A percentile compares a stretch with the other conserved stretches of the same genome.
These are phyloP conservation scores for Xylaria bambusicola DNA, from an alignment of 495 filamentous ascomycete genomes.

Conservation along the genomic window DNA sequence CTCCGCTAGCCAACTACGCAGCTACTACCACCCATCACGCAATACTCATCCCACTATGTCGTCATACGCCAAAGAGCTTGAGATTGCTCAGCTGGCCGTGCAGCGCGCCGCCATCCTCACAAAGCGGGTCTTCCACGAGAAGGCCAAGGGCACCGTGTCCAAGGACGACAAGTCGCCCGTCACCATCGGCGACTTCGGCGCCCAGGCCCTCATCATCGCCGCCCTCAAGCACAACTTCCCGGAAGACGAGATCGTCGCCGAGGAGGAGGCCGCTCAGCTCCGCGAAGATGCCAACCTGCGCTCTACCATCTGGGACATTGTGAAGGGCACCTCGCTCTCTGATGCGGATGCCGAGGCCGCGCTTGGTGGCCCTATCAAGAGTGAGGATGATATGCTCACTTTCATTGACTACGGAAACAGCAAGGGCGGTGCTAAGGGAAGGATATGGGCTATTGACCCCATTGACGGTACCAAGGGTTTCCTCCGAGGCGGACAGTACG, in stretches of 20 bases:
- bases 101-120: slow-evolving; percentile 87
- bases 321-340: slow-evolving; percentile 68
- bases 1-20: slow-evolving; percentile 3
- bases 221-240: slow-evolving; percentile 90
- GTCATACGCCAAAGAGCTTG: slow-evolving; percentile 76
- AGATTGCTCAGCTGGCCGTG: slow-evolving; percentile 86
- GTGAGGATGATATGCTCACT: slow-evolving; percentile 75
- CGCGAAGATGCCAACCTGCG: slow-evolving; percentile 66
- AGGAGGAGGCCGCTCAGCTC: slow-evolving; percentile 85
- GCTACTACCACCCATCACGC: slow-evolving; percentile 16
- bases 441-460: slow-evolving; percentile 96
- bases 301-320: slow-evolving; percentile 79
- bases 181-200: slow-evolving; percentile 96
- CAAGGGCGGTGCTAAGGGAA: slow-evolving; percentile 72
- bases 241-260: slow-evolving; percentile 84
- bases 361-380: slow-evolving; percentile 72
- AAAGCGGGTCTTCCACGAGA: slow-evolving; percentile 88
- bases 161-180: slow-evolving; percentile 96
- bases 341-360: slow-evolving; percentile 61
- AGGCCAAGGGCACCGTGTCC: slow-evolving; percentile 87
- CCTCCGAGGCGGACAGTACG: slow-evolving; percentile 95
- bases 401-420: slow-evolving; percentile 83
- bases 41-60: slow-evolving; percentile 30
- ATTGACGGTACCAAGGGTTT: slow-evolving; percentile 99
- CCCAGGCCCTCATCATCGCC: slow-evolving; percentile 91